Percentiles rank a stretch among this genome's conserved stretches.
Conservation (phyloP, 257 asterid species). For the Jacaranda copaia region DNA sequence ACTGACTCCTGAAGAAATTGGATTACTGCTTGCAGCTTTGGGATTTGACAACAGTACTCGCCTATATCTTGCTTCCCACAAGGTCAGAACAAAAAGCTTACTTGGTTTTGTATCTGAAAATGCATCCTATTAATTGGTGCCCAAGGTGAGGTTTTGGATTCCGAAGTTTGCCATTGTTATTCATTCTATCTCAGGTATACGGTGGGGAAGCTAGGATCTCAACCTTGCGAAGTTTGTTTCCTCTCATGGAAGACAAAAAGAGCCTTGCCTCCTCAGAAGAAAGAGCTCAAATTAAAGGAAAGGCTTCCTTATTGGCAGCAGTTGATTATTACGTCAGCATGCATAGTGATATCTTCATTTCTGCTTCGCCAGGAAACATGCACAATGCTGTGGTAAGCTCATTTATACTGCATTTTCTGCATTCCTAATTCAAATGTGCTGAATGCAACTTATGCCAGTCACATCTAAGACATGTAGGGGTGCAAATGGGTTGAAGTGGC, state of each 20-base stretch:
- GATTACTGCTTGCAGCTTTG: constrained; percentile 91
- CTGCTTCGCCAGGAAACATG: constrained; percentile 99
- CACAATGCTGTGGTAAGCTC: constrained; percentile 91
- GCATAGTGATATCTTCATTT: constrained; percentile 92
- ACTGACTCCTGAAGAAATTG: constrained; percentile 97
- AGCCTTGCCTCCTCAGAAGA: constrained; percentile 89
- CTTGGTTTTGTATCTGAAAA: constrained; percentile 20
- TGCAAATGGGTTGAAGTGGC: too few species aligned
- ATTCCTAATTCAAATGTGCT: neutral
- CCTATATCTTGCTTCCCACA: constrained; percentile 92
- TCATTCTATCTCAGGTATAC: constrained; percentile 60
- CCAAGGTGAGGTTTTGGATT: neutral
- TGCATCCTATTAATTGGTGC: neutral
- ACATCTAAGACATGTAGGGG: neutral
- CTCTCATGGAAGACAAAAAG: constrained; percentile 92
- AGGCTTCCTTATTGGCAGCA: constrained; percentile 94
- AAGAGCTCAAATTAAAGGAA: constrained; percentile 81
- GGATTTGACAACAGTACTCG: constrained; percentile 94
- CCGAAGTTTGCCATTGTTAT: neutral
- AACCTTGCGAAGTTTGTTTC: constrained; percentile 75
- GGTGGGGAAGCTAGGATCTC: constrained; percentile 97
- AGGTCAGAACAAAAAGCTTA: constrained; percentile 53
- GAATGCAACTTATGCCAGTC: neutral
- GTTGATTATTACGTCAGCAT: constrained; percentile 94
- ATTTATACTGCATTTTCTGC: neutral